Percentiles rank a stretch among this genome's conserved stretches.
Evolutionary conservation across 306 rosid genomes (phyloP).

Genomic region (Canavalia ensiformis): DNA sequence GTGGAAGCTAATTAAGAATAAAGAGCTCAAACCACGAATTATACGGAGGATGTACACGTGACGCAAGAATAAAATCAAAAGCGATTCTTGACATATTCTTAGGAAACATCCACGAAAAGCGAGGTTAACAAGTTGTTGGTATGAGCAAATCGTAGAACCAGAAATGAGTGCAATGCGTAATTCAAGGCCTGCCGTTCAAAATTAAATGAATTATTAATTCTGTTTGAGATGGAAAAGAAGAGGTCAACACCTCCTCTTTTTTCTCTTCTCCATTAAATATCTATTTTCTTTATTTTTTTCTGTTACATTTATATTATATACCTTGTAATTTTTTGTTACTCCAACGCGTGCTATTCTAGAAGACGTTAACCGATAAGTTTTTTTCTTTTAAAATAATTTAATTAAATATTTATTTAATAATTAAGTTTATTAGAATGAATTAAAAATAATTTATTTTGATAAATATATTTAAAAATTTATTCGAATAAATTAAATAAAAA

Average conservation of each 20-base stretch:
- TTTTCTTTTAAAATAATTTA: too few relatives aligned
- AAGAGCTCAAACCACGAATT: constrained; percentile 4
- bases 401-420: too few relatives aligned
- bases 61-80: constrained; percentile 32
- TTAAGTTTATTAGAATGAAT: too few relatives aligned
- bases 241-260: constrained; percentile 3
- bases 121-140: neutral
- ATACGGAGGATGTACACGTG: constrained; percentile 17
- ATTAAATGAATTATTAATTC: neutral
- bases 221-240: neutral
- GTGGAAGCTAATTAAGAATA: constrained; percentile 23
- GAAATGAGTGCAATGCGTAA: constrained; percentile 15
- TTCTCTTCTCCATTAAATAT: constrained; percentile 15
- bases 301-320: too few relatives aligned
- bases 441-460: too few relatives aligned
- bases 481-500: too few relatives aligned
- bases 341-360: too few relatives aligned
- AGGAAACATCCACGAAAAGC: constrained; percentile 36
- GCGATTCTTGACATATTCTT: constrained; percentile 41
- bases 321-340: too few relatives aligned
- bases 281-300: neutral
- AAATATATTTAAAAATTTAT: too few relatives aligned
- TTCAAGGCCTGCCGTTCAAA: constrained; percentile 8
- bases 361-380: too few relatives aligned
- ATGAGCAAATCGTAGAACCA: neutral